phyloP scores from a whole-genome alignment of 2,329 filamentous ascomycete species.

The Lanzia echinophila region DNA sequence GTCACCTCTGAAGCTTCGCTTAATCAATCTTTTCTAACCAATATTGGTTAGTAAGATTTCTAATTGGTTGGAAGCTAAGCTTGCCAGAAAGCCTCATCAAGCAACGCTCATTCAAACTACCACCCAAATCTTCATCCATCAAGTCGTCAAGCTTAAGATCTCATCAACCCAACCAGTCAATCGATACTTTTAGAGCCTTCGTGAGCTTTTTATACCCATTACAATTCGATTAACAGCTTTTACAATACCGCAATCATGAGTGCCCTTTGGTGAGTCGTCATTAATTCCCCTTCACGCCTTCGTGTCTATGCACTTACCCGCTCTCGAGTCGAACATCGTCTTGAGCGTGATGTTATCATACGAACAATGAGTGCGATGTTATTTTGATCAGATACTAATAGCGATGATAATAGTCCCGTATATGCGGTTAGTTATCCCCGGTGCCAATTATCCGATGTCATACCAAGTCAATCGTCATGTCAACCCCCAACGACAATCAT shows the following conservation, averaged over 20 bases:
- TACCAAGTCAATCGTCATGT: neutral
- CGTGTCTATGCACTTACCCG: neutral
- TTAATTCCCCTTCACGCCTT: constrained; percentile 16
- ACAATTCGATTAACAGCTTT: constrained; percentile 14
- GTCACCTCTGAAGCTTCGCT: constrained; percentile 4
- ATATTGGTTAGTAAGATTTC: no score
- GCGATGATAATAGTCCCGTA: constrained; percentile 63
- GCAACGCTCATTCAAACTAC: constrained; percentile 10
- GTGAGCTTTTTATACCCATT: constrained; percentile 17
- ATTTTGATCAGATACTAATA: constrained; percentile 38
- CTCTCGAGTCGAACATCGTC: constrained; percentile 17
- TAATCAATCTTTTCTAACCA: constrained; percentile 7
- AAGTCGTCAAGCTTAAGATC: constrained; percentile 20
- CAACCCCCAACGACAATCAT: neutral
- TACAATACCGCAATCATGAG: constrained; percentile 55
- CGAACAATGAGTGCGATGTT: neutral
- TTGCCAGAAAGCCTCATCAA: constrained; percentile 18
- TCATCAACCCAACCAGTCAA: constrained; percentile 24
- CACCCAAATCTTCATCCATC: constrained; percentile 21
- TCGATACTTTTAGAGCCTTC: constrained; percentile 20
- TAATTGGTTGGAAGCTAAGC: constrained; percentile 14
- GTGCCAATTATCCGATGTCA: neutral
- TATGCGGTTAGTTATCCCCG: constrained; percentile 80
- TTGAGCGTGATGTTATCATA: neutral
- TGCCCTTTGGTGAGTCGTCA: constrained; percentile 64